Evolutionary conservation across 228 moss, liverwort and hornwort species (phyloP), one percentile per base, ranked within the genome.

Genomic region (Sphagnum fallax): DNA sequence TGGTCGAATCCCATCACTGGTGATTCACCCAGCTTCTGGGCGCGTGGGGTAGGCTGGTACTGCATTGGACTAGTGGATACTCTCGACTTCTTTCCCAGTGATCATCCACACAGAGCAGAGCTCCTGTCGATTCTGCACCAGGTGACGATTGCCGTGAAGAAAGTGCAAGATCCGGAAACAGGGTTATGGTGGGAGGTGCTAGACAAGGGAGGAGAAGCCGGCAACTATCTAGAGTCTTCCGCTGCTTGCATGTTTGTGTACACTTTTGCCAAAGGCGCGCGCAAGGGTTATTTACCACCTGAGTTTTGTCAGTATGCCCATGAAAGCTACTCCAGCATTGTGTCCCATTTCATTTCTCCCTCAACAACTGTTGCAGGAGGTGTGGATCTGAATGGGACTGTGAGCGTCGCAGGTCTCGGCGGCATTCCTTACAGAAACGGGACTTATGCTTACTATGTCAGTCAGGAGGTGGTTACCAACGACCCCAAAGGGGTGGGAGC

Each of bases 141-240:
- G 0, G 60, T 89, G 1, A 84, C 83, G 0, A 50, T 60, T 4
- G 89, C 89, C 2, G 11, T 91, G 16, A 49, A 52, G 6, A 76
- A 88, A 0, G 85, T 86, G 74, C 91, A 89, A 14, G 87, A 91
- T 52, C 32, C 68, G 5, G 53, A 69, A 16, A 75, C 87, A 2
- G 89, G 89, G 2, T 8, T 89, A n/a, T 91, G 91, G 91, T 91
- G 91, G 91, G 76, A 91, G 68, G 91, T 91, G 59, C 73, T 91
- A 1, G 83, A 91, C 52, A 69, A 68, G 67, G 68, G 84, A n/a
- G 52, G 65, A 1, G 69, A 50, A 11, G 58, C 68, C 12, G 89
- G 89, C 5, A 91, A 91, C 48, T 91, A 91, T 60, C 63, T 87
- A 10, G 91, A 91, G 64, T 84, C 89, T 4, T 89, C 87, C 5